Evolutionary conservation across 179 eudicot species (phyloP).

Genomic region (Sideroxylon spinosum): DNA sequence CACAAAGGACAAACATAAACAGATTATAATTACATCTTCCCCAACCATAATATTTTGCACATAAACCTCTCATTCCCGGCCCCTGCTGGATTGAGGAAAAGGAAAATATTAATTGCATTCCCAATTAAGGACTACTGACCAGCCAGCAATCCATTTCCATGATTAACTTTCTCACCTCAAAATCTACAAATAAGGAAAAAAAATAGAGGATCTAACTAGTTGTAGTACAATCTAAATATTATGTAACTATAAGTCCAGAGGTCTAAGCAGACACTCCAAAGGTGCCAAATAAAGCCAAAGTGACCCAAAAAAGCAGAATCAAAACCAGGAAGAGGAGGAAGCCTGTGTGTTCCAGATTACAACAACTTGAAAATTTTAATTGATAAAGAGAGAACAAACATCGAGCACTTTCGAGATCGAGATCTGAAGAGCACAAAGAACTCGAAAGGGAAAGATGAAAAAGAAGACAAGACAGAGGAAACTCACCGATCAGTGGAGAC

Average conservation of each 20-base stretch:
- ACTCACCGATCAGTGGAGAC: conserved; percentile 57
- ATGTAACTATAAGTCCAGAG: neutral
- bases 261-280: neutral
- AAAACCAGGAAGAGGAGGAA: neutral
- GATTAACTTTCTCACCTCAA: neutral
- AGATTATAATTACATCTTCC: neutral
- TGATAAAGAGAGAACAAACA: conserved; percentile 5
- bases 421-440: conserved; percentile 19
- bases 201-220: neutral
- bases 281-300: neutral
- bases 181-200: neutral
- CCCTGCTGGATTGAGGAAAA: neutral
- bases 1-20: neutral
- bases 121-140: neutral
- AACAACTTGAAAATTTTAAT: neutral
- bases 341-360: neutral
- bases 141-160: neutral
- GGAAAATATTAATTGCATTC: neutral
- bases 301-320: conserved; percentile 10
- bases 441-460: neutral
- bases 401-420: neutral
- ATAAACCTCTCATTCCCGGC: neutral
- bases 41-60: neutral
- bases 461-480: neutral
- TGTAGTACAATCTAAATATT: neutral